Base-by-base conservation (phyloP, 2,329 filamentous ascomycete species). In the Fusarium sp. region DNA sequence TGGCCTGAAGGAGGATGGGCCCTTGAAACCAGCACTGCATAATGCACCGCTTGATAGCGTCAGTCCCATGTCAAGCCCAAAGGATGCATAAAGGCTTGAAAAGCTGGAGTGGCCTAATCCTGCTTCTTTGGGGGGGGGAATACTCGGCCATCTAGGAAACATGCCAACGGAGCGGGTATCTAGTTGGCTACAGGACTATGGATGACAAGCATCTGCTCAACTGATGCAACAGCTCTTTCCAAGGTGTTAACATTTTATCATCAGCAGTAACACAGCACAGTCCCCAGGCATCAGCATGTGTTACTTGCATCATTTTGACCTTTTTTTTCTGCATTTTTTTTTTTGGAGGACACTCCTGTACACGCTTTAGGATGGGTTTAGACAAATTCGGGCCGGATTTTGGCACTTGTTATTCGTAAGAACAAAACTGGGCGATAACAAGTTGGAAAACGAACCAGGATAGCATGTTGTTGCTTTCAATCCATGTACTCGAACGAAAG, bases 31-130 rank as follows among this genome's bases (percentile, higher is more conserved):
- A 22, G 95, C 96, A 7, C 83, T 98, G 70, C 96, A 98, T 81
- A 91, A 94, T 10, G 95, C 93, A 30, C 94, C 95, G 4, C 83
- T 98, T 48, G 93, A 97, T 80, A 89, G 89, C 18, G 89, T 95
- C 61, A 89, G 88, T 73, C 87, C 89, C 4, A 70, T 83, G 26
- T 77, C 78, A n/a, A 87, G 85, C 59, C 85, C 85, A 8, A 68
- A 51, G 35, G 58, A 42, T 38, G 77, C 28, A 55, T 75, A n/a
- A 76, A 38, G 13, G 48, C 13, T 31, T 41, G 20, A 28, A 50
- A 71, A 39, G 20, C 33, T 31, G 38, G 59, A n/a, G 38, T 45
- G 50, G 48, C 36, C 28, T 15, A 63, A 39, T 31, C 30, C 26
- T 24, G 15, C 53, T 28, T 50, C 56, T 38, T 13, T 26, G 57